A percentile compares a stretch with the other conserved stretches of the same genome.
phyloP scores from a whole-genome alignment of 1,284 basidiomycete genomes.

The Entoloma clypeatum region DNA sequence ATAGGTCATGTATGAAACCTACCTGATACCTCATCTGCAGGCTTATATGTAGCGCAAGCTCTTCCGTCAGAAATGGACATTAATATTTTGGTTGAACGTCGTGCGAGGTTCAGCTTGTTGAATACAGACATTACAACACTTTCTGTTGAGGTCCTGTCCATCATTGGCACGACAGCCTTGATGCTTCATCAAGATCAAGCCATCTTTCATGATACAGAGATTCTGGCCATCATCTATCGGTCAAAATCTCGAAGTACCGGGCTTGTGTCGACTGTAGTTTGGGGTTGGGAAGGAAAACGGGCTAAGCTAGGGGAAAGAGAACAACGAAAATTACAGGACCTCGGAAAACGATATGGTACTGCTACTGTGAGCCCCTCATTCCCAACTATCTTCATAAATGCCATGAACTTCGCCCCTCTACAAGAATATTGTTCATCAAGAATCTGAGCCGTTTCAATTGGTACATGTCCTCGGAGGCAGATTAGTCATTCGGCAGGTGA shows the following conservation, averaged over 20 bases:
- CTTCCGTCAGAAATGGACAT: conserved; percentile 48
- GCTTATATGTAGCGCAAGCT: background rate
- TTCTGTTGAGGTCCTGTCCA: conserved; percentile 64
- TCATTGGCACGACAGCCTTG: conserved; percentile 48
- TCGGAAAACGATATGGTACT: conserved; percentile 69
- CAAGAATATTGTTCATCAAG: conserved; percentile 53
- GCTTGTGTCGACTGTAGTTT: conserved; percentile 65
- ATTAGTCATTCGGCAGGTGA: conserved; percentile 64
- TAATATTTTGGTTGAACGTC: conserved; percentile 37
- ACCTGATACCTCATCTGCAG: conserved; percentile 3
- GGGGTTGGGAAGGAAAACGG: conserved; percentile 67
- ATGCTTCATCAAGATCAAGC: conserved; percentile 40
- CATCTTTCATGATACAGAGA: conserved; percentile 70
- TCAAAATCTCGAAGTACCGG: conserved; percentile 59
- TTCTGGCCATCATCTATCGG: conserved; percentile 64
- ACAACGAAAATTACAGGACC: conserved; percentile 60
- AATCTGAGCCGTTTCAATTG: conserved; percentile 58
- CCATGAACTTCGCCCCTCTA: conserved; percentile 7
- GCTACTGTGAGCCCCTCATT: conserved; percentile 40
- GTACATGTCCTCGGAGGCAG: conserved; percentile 62
- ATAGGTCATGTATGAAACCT: background rate
- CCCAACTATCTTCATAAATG: background rate
- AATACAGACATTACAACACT: conserved; percentile 48
- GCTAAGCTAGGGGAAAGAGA: conserved; percentile 52
- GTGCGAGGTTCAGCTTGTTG: conserved; percentile 25